Base-by-base conservation (phyloP, 1,284 basidiomycete species). In the Phlebopus sp. region DNA sequence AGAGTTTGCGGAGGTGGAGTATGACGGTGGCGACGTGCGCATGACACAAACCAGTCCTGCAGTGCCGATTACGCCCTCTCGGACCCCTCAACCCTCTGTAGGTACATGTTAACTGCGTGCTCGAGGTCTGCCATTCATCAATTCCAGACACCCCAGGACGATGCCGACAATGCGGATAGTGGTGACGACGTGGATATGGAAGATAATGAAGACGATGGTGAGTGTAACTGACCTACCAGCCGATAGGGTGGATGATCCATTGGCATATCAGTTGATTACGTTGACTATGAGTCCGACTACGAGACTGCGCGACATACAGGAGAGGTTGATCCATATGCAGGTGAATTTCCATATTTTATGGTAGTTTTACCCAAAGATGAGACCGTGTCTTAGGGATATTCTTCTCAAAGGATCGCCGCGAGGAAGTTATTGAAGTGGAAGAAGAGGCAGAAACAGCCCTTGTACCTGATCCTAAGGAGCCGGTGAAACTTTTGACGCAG, bases 331-430 rank as follows among this genome's bases (percentile, higher is more conserved):
- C 92, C 92, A 8, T 95, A 95, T 64, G 84, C 90, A 53, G 89
- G 90, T 80, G 64, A 52, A 67, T 54, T 25, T 10, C 23, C 51
- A 29, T 44, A 36, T 31, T 25, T 2, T 9, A 29, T n/a, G 15
- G 17, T 23, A 5, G 30, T 5, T 50, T 40, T 42, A 54, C 43
- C 46, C 7, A 36, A 19, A 18, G 15, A 42, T 59, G 39, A n/a
- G n/a, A 60, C 38, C 45, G 5, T 29, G 1, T 25, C 34, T 6
- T 51, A 92, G 90, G 88, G 21, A 81, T 94, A 44, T 94, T 94
- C 75, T 94, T 93, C 68, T 94, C 91, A 38, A 94, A 94, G 71
- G 87, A 92, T 62, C 77, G 92, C 42, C 77, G 81, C 25, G 89
- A 94, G 67, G 84, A 90, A 66, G 84, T 92, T 34, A 86, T 93